Evolutionary conservation across 192 early-diverging fungal species (phyloP), one percentile per base, ranked within the genome.

Genomic region (Linnemannia exigua): DNA sequence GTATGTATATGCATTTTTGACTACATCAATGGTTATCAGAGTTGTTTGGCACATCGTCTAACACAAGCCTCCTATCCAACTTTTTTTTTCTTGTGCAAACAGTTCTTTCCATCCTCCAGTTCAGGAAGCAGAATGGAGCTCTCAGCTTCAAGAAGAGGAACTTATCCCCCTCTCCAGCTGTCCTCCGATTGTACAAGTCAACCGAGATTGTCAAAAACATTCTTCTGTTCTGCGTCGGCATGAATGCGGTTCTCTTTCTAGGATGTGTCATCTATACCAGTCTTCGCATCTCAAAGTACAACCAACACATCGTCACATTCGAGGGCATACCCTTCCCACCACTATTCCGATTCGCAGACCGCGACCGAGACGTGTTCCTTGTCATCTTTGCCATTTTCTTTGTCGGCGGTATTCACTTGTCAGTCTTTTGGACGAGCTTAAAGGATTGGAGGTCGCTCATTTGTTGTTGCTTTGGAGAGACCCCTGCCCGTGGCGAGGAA

Each of bases 61-160:
- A 71, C 22, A 71, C 35, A 71, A 20, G 14, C 38, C 44, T 48
- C 50, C 38, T n/a, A n/a, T n/a, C n/a, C n/a, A n/a, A n/a, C n/a
- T 50, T 31, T 6, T 36, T 6, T 20, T 38, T 38, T 5, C 33
- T 36, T 19, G n/a, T 19, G 19, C 4, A 0, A 19, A 7, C 20
- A 54, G 50, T 28, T 14, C 31, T 74, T 35, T 51, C 50, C 16
- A 74, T 52, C 31, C 16, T 38, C 22, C 28, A 78, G 19, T 78
- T 78, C 67, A 44, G 31, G 17, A 79, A 44, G 17, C 77, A 79
- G 28, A 72, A 72, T 22, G 77, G 77, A 3, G 36, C 52, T 28
- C 33, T 70, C 7, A 72, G 58, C 36, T 63, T 41, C 54, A 79
- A 79, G 6, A 58, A 66, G 47, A 72, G 72, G 70, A 79, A 17